Conservation (phyloP, 768 basidiomycete species). For the Phanerochaete carnosa region DNA sequence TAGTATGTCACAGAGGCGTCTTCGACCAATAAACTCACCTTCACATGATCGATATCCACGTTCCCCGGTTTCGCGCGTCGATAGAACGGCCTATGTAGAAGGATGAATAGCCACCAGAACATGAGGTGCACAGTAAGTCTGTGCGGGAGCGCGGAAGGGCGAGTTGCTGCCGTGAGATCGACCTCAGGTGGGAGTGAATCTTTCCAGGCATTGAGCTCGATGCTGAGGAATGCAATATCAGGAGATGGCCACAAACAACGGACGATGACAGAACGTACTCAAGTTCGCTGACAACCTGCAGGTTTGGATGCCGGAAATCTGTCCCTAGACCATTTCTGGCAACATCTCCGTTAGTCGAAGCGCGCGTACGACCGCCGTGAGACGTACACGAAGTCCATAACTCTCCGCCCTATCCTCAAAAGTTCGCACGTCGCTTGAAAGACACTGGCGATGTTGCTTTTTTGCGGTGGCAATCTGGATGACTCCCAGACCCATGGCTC, state of each 20-base stretch:
- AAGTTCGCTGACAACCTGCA: constrained; percentile 49
- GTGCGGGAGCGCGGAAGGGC: constrained; percentile 48
- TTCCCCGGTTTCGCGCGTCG: constrained; percentile 29
- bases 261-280: constrained; percentile 35
- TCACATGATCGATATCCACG: constrained; percentile 49
- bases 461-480: constrained; percentile 38
- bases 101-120: constrained; percentile 58
- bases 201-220: constrained; percentile 34
- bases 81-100: constrained; percentile 54
- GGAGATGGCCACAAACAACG: not conserved
- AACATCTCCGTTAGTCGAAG: not conserved
- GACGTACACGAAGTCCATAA: constrained; percentile 55
- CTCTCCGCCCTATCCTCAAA: constrained; percentile 43
- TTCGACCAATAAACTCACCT: constrained; percentile 31
- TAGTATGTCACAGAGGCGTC: not conserved
- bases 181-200: constrained; percentile 39
- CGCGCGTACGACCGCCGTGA: not conserved
- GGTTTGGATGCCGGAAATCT: constrained; percentile 37
- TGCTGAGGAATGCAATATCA: constrained; percentile 11
- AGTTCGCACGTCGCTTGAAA: constrained; percentile 50
- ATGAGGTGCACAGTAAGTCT: constrained; percentile 53
- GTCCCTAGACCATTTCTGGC: constrained; percentile 43
- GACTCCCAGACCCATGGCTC: constrained; percentile 42
- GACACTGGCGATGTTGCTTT: constrained; percentile 28
- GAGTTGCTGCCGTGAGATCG: constrained; percentile 46